Evolutionary conservation across 176 grass and related monocot species (phyloP).

Genomic region (Paspalum vaginatum): DNA sequence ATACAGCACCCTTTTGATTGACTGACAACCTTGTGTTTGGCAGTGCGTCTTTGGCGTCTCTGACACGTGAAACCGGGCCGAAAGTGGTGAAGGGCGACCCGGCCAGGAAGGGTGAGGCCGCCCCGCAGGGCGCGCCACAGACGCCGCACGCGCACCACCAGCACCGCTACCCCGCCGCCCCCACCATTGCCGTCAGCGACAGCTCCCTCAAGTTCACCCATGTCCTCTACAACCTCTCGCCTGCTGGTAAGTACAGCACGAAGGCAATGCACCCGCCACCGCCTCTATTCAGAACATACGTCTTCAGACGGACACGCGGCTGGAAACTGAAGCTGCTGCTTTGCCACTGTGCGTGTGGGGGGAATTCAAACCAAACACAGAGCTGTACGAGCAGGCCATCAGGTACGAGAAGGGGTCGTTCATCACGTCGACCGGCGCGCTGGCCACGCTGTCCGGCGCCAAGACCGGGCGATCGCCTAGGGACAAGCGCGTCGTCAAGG

Average conservation of each 20-base stretch:
- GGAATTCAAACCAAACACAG: conserved; percentile 41
- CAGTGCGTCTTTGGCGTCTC: conserved; percentile 92
- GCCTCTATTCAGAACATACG: too few species aligned
- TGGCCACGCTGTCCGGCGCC: conserved; percentile 90
- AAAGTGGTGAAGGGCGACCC: conserved; percentile 86
- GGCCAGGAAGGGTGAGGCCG: conserved; percentile 63
- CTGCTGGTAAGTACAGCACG: conserved; percentile 52
- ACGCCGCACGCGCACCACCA: conserved; percentile 42
- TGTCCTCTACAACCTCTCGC: conserved; percentile 95
- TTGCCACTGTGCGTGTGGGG: too few species aligned
- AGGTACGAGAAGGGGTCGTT: conserved; percentile 96
- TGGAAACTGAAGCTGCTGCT: neutral
- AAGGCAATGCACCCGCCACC: neutral
- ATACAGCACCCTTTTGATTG: too few species aligned
- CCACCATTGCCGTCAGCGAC: conserved; percentile 86
- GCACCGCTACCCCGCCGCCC: conserved; percentile 65
- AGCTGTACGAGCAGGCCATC: conserved; percentile 97
- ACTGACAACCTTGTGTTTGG: neutral
- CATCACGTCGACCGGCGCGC: conserved; percentile 69
- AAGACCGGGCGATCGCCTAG: conserved; percentile 89
- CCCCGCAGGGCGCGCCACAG: conserved; percentile 36
- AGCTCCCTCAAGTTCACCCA: conserved; percentile 99
- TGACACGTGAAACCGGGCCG: conserved; percentile 86
- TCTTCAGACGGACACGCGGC: too few species aligned
- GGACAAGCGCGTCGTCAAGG: conserved; percentile 92